phyloP scores from a whole-genome alignment of 208 protist species.

The Leishmania turanica region DNA sequence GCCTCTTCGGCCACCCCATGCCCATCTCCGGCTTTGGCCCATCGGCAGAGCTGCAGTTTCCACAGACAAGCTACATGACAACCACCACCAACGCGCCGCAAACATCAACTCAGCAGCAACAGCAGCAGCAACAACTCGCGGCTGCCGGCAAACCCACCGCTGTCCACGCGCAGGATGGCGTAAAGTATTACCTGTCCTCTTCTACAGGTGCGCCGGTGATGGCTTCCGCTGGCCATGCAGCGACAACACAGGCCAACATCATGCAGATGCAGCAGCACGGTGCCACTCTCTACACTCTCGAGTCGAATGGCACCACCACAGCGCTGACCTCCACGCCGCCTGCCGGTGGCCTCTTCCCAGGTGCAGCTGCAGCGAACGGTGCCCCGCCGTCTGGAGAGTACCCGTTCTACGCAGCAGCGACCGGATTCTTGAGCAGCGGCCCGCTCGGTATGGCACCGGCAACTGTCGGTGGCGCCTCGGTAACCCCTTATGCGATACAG shows the following conservation, averaged over 20 bases:
- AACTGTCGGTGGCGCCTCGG: not conserved
- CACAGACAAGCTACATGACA: conserved; percentile 3
- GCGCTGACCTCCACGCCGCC: conserved; percentile 11
- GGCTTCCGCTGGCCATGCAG: conserved; percentile 4
- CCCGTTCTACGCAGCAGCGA: not conserved
- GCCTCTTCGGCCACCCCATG: conserved; percentile 25
- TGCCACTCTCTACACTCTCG: conserved; percentile 16
- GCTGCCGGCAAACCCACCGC: conserved; percentile 5
- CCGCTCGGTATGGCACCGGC: conserved; percentile 1
- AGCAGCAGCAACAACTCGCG: conserved; percentile 9
- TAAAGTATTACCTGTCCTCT: conserved; percentile 22
- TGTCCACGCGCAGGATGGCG: conserved; percentile 11
- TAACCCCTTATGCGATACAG: conserved; percentile 5
- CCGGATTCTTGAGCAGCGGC: conserved; percentile 1
- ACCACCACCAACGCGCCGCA: conserved; percentile 2
- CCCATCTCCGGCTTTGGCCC: conserved; percentile 10
- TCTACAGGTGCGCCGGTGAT: conserved; percentile 5
- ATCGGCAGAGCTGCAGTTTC: conserved; percentile 22
- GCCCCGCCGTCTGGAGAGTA: not conserved
- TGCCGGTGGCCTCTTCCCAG: not conserved
- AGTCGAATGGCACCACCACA: conserved; percentile 9
- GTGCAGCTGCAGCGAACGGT: not conserved
- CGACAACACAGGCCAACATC: conserved; percentile 5
- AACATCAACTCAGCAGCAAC: not conserved
- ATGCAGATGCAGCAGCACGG: conserved; percentile 1